A percentile compares a stretch with the other conserved stretches of the same genome.
Conservation (phyloP, 2,329 filamentous ascomycete genomes). For the Aspergillus ochraceus region DNA sequence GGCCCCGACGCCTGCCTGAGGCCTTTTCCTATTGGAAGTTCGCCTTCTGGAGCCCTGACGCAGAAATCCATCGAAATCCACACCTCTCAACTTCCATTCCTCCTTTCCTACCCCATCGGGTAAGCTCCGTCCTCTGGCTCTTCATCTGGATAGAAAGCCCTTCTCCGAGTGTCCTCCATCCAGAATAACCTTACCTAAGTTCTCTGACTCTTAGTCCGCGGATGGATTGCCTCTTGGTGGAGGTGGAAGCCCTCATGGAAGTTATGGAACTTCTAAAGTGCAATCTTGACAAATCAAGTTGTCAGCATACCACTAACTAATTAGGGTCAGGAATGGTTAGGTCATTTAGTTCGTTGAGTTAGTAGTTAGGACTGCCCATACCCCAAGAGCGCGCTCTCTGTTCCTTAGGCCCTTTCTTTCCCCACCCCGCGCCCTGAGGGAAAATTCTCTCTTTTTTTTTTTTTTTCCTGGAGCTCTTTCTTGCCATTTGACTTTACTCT, state of each 20-base stretch:
- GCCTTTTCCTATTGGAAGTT: slow-evolving; percentile 7
- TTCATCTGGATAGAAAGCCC: too few species aligned
- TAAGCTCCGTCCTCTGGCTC: slow-evolving; percentile 3
- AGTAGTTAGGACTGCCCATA: neutral
- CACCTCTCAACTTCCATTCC: neutral
- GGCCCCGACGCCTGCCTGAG: slow-evolving; percentile 8
- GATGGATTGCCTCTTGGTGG: neutral
- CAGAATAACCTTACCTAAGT: neutral
- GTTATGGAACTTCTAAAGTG: neutral
- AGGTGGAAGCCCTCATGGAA: neutral
- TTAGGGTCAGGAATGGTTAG: neutral
- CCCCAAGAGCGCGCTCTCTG: neutral
- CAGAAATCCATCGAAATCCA: slow-evolving; percentile 2
- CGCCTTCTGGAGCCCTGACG: slow-evolving; percentile 17
- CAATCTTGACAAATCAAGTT: neutral
- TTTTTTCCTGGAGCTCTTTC: neutral
- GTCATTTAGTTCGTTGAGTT: neutral
- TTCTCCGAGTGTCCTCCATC: neutral
- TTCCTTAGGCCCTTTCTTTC: neutral
- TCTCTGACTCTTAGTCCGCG: neutral
- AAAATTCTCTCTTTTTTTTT: neutral
- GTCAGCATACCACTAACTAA: neutral
- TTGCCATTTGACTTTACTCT: neutral
- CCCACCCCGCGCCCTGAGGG: neutral
- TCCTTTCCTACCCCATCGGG: slow-evolving; percentile 4